These are phyloP conservation scores for Tylopilus balloui DNA, from an alignment of 768 basidiomycete genomes.

Conservation along the genomic window DNA sequence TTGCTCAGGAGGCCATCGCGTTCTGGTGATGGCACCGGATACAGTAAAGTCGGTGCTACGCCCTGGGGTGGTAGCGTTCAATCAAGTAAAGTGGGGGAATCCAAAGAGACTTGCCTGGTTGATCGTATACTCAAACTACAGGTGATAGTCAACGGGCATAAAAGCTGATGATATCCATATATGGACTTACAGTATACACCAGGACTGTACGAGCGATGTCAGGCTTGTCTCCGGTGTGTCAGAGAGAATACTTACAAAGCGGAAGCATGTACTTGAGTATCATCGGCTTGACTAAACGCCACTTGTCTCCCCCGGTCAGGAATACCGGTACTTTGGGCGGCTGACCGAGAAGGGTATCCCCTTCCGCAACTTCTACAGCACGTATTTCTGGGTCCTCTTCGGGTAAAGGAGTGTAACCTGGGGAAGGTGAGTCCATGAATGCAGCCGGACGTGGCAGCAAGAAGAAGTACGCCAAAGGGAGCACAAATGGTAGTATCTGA, in stretches of 20 bases:
- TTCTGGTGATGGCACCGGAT: conserved; percentile 69
- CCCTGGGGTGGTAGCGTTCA: conserved; percentile 45
- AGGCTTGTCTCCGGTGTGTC: conserved; percentile 6
- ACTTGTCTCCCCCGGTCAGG: conserved; percentile 71
- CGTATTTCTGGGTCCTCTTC: conserved; percentile 26
- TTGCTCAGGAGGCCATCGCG: conserved; percentile 60
- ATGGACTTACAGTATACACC: conserved; percentile 52
- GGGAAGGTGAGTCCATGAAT: conserved; percentile 42
- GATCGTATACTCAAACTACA: conserved; percentile 87
- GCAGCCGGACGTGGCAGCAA: conserved; percentile 62
- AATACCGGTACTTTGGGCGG: conserved; percentile 44
- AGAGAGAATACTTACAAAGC: conserved; percentile 55
- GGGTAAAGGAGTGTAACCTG: conserved; percentile 38
- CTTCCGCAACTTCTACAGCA: conserved; percentile 24
- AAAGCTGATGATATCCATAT: not conserved
- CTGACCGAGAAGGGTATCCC: conserved; percentile 24
- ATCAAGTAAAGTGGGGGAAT: not conserved
- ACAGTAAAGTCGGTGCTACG: conserved; percentile 84
- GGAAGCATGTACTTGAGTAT: conserved; percentile 88
- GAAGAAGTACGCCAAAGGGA: conserved; percentile 72
- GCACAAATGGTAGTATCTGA: conserved; percentile 78
- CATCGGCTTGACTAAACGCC: conserved; percentile 75
- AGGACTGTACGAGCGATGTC: conserved; percentile 38
- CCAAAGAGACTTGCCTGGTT: conserved; percentile 56
- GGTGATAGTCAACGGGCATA: conserved; percentile 6